A percentile compares a stretch with the other conserved stretches of the same genome.
phyloP scores from a whole-genome alignment of 1,284 basidiomycete species.

The Cryptococcus sp. region DNA sequence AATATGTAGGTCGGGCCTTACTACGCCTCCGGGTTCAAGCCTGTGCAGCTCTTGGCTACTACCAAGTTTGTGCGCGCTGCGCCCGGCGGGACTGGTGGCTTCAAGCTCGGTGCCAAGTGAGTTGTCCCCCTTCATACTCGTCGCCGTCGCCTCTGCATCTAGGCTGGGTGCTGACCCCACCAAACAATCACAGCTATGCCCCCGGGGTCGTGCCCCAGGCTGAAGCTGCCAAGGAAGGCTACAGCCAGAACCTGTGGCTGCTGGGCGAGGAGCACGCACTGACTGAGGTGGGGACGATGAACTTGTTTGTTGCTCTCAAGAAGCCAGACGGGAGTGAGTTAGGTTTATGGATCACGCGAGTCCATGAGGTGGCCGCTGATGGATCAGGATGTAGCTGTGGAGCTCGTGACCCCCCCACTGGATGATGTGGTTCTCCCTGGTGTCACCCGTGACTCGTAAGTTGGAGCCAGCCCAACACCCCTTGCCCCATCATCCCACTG shows the following conservation, averaged over 20 bases:
- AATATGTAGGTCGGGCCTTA: conserved; percentile 69
- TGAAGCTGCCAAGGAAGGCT: conserved; percentile 76
- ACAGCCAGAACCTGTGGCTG: conserved; percentile 94
- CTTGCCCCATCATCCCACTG: not conserved
- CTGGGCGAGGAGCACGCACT: conserved; percentile 80
- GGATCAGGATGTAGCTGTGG: conserved; percentile 53
- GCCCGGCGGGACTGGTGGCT: conserved; percentile 88
- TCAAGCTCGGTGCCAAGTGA: conserved; percentile 80
- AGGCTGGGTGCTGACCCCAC: too few species aligned
- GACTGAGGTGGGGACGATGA: conserved; percentile 88
- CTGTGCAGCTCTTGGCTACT: conserved; percentile 85
- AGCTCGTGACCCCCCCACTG: conserved; percentile 87
- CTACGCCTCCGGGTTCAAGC: conserved; percentile 93
- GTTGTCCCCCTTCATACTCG: conserved; percentile 13
- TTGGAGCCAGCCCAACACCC: not conserved
- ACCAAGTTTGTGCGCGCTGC: conserved; percentile 85
- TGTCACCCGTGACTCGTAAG: conserved; percentile 80
- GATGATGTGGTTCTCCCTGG: conserved; percentile 96
- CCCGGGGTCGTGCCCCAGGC: conserved; percentile 85
- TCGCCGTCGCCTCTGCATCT: too few species aligned
- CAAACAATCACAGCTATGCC: conserved; percentile 59
- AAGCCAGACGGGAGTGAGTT: conserved; percentile 65
- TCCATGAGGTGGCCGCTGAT: not conserved
- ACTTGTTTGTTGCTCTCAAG: conserved; percentile 84
- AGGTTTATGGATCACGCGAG: not conserved